Base-by-base conservation (phyloP, 352 stramenopile genomes). In the Globisporangium polare region DNA sequence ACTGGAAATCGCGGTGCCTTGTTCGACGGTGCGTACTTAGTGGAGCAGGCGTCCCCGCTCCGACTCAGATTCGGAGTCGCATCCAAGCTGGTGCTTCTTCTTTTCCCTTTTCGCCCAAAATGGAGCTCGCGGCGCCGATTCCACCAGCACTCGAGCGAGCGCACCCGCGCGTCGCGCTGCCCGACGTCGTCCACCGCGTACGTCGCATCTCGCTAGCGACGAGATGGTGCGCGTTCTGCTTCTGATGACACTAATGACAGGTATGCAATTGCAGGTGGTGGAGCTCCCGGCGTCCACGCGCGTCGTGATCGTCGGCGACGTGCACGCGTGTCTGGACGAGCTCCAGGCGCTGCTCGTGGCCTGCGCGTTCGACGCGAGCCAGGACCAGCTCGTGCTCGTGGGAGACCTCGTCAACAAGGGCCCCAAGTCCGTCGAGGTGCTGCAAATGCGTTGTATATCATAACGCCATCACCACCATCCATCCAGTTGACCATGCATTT, bases 391-490 rank as follows among this genome's bases (percentile, higher is more conserved):
- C 18, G 73, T 97, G 52, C 79, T 97, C 3, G 93, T 97, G 0
- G 93, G 93, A 26, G 93, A 98, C 68, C 79, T 98, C 58, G 88
- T 94, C 43, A 97, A 97, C 72, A 98, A 98, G 74, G 93, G 93
- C 0, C 90, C 91, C 7, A 78, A 92, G 26, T 91, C 89, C 2
- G 65, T 79, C 17, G 68, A 90, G 52, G 80, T 79, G 26, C 59
- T 43, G 2, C n/a, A 43, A 15, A 60, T 33, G 17, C 12, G 17
- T 17, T 18, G 41, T 4, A n/a, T 27, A 17, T 6, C 29, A 51
- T 51, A 3, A 46, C 41, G 41, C 15, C 37, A 43, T 43, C 37
- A 15, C 13, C 10, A 15, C 10, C 13, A 22, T 22, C 41, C 5
- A 17, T 20, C n/a, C 5, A 46, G 5, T 15, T 35, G 29, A 17